A percentile compares a stretch with the other conserved stretches of the same genome.
Conservation (phyloP, 2,329 filamentous ascomycete genomes). For the Stachybotrys echinatus region DNA sequence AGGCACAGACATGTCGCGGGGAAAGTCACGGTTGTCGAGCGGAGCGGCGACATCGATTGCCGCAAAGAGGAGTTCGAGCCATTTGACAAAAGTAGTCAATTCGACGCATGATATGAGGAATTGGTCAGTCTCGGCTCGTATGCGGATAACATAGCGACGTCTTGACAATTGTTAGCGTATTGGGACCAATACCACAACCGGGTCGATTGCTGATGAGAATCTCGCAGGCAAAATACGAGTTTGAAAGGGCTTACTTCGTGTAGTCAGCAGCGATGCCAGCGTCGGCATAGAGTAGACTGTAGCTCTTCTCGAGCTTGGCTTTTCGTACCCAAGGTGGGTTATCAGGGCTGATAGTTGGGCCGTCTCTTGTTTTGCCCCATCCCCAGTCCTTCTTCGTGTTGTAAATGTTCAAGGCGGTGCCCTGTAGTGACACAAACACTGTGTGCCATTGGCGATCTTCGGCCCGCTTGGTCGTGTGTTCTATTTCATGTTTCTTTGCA, state of each 20-base stretch:
- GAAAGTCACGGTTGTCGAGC: constrained; percentile 64
- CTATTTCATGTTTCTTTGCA: constrained; percentile 60
- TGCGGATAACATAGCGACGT: constrained; percentile 61
- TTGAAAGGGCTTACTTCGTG: constrained; percentile 61
- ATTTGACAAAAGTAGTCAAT: constrained; percentile 60
- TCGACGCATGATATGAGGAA: constrained; percentile 63
- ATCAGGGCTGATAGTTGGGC: constrained; percentile 43
- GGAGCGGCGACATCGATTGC: constrained; percentile 67
- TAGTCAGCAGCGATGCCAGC: constrained; percentile 70
- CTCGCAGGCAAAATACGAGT: not conserved
- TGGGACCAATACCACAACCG: not conserved
- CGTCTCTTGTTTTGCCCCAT: constrained; percentile 42
- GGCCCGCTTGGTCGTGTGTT: constrained; percentile 57
- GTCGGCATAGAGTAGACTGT: constrained; percentile 70
- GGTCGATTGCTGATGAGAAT: not conserved
- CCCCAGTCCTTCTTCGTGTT: constrained; percentile 54
- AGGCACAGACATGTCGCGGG: constrained; percentile 56
- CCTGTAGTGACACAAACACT: constrained; percentile 58
- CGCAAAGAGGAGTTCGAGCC: constrained; percentile 65
- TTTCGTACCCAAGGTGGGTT: constrained; percentile 46
- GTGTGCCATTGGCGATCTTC: constrained; percentile 59
- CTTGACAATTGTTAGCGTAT: too few species aligned
- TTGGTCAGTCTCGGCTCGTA: constrained; percentile 69
- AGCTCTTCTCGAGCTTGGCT: constrained; percentile 57
- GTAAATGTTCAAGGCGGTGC: constrained; percentile 64